Conservation (phyloP, 2,329 filamentous ascomycete genomes). For the Aureobasidium leucospermi region DNA sequence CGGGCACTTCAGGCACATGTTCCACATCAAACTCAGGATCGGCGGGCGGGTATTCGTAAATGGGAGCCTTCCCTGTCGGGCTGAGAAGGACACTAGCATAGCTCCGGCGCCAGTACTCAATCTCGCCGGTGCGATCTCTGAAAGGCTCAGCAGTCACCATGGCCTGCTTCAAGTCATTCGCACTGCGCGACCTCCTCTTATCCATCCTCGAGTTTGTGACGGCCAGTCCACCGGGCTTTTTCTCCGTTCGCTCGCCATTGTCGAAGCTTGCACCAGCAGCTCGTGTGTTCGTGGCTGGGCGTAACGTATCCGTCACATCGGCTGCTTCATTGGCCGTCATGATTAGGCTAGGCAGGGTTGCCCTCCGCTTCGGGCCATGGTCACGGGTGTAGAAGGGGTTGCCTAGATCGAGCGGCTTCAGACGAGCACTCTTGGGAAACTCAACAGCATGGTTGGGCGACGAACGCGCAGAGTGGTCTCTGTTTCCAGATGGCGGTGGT, state of each 20-base stretch:
- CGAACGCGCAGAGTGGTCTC: constrained; percentile 18
- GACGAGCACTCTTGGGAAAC: constrained; percentile 29
- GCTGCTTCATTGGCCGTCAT: constrained; percentile 22
- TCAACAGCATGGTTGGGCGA: constrained; percentile 29
- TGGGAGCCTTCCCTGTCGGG: constrained; percentile 18
- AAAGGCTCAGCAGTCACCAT: constrained; percentile 17
- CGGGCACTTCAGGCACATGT: neutral
- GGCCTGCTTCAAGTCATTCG: constrained; percentile 24
- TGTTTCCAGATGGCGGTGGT: neutral
- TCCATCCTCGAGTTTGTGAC: constrained; percentile 18
- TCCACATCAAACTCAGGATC: neutral
- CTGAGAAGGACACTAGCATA: constrained; percentile 23
- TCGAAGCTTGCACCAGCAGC: constrained; percentile 7
- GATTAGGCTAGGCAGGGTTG: constrained; percentile 26
- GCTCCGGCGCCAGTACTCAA: constrained; percentile 30
- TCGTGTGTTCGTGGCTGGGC: constrained; percentile 5
- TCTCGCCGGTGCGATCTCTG: constrained; percentile 29
- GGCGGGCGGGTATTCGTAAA: neutral
- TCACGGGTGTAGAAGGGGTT: constrained; percentile 24
- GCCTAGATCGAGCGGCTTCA: constrained; percentile 30
- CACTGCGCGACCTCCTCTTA: constrained; percentile 29
- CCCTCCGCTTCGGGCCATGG: constrained; percentile 16
- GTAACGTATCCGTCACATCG: constrained; percentile 15
- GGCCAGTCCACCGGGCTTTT: constrained; percentile 14
- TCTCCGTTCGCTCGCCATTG: neutral